Base-by-base conservation (phyloP, 805 yeast species). In the Wickerhamiella spandovensis region DNA sequence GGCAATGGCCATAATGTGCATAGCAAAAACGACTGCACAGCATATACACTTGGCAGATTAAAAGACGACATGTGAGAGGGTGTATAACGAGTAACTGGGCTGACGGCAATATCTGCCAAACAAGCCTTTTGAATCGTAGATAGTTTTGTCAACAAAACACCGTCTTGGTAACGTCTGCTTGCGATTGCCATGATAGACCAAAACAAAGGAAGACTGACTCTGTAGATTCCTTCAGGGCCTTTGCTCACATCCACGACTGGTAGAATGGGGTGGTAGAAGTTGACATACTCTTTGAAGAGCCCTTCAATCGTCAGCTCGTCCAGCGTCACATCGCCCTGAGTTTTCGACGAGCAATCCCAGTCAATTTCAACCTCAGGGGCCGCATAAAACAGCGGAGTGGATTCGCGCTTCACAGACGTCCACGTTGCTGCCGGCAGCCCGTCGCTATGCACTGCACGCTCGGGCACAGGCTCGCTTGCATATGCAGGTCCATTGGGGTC, bases 1-100 rank as follows among this genome's bases (percentile, higher is more conserved):
- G 89, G 74, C 2, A 97, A 96, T 0, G 97, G 97, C 98, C 97
- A 90, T 63, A 82, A 79, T 0, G 97, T 82, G 65, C 84, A 87
- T 1, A 90, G 69, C 24, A 90, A 67, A 55, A 90, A 82, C 0
- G 97, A 97, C 64, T 90, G 98, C 0, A 90, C 97, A 0, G 95
- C 84, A 62, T 82, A 90, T 0, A 90, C 96, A 21, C 95, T 82
- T 4, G 95, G 85, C 1, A 88, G 90, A 58, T 89, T 89, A 60
- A 86, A 71, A 12, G 84, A 76, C 0, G 95, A 94, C 57, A 82
- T 89, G 23, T 50, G 15, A 6, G 56, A 47, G n/a, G 53, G 20
- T 6, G 56, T 56, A 60, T 83, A 85, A 54, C 95, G 71, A 4
- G 95, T 82, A 47, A 89, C 86, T 2, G 97, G 97, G 9, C 90